Conservation (phyloP, 495 filamentous ascomycete species). For the Glutinoglossum americanum region DNA sequence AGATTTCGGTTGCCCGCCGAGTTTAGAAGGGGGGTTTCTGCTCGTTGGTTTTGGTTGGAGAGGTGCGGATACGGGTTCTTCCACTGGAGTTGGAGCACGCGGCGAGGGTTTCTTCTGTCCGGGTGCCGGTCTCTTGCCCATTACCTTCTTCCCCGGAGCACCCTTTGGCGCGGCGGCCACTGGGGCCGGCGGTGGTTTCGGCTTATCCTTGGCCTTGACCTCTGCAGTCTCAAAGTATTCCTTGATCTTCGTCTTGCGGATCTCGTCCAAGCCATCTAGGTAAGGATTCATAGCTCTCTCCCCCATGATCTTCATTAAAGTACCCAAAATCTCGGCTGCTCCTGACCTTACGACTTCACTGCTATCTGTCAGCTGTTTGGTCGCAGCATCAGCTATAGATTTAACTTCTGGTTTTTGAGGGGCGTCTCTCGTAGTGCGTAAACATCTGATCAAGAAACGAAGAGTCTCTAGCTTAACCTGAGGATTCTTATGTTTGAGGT, state of each 20-base stretch:
- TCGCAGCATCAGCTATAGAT: slow-evolving; percentile 63
- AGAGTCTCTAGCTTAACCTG: slow-evolving; percentile 90
- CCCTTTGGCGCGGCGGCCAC: slow-evolving; percentile 21
- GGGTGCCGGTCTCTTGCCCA: slow-evolving; percentile 32
- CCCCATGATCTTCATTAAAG: slow-evolving; percentile 95
- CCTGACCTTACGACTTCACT: slow-evolving; percentile 65
- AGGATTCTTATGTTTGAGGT: slow-evolving; percentile 82
- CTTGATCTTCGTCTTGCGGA: slow-evolving; percentile 87
- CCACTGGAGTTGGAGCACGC: slow-evolving; percentile 29
- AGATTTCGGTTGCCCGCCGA: slow-evolving; percentile 43
- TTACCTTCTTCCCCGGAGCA: slow-evolving; percentile 28
- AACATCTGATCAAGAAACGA: slow-evolving; percentile 71
- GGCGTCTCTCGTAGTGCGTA: slow-evolving; percentile 62
- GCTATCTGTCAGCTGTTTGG: slow-evolving; percentile 75
- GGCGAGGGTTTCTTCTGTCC: slow-evolving; percentile 22
- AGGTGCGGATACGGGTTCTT: slow-evolving; percentile 24
- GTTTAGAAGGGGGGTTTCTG: slow-evolving; percentile 36
- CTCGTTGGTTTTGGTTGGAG: slow-evolving; percentile 36
- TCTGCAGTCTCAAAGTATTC: slow-evolving; percentile 82
- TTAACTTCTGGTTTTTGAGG: slow-evolving; percentile 68
- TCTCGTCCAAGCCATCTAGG: slow-evolving; percentile 88
- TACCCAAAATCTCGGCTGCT: slow-evolving; percentile 80
- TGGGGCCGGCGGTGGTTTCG: slow-evolving; percentile 56
- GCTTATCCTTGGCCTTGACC: slow-evolving; percentile 93
- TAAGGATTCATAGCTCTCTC: slow-evolving; percentile 92